Base-by-base conservation (phyloP, 1,284 basidiomycete species). In the Ganoderma leucocontextum region DNA sequence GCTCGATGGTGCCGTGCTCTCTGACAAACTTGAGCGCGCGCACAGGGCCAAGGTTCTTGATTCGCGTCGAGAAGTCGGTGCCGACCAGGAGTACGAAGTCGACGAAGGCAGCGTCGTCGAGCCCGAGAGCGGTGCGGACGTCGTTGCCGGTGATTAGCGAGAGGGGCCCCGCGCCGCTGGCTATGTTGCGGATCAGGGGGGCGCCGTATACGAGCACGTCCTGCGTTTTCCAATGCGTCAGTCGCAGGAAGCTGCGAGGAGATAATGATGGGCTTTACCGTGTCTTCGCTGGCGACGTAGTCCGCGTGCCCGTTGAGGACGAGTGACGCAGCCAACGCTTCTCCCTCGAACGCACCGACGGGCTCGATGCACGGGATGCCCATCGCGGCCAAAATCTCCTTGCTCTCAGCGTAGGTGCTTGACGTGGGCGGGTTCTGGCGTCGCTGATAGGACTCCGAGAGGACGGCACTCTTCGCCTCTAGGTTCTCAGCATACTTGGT, bases 231-330 rank as follows among this genome's bases (percentile, higher is more conserved):
- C 19, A 15, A 17, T 10, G 1, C 4, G 36, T 35, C n/a, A 62
- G 22, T 13, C 36, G 2, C 7, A 7, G n/a, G 9, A 22, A 9
- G 29, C 1, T 38, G 47, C 25, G n/a, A 17, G 19, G 17, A 13
- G 15, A 29, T 5, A 29, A 3, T 62, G 29, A 33, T 10, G 8
- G 3, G 13, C 22, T 83, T 60, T 76, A 92, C 91, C 19, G 93
- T 94, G 78, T 97, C 95, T 80, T 97, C 95, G 67, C 92, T 96
- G 1, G 88, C 93, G 19, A 96, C 95, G 75, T 88, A 95, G 78
- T 96, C 94, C 0, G 92, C 95, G 52, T 85, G 74, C 0, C 95
- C 95, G 19, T 87, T 81, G 15, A 88, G 74, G 8, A 94, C 94
- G 57, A 96, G 82, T 3, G 91, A 85, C 1, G 92, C 86, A 1